Evolutionary conservation across 768 basidiomycete genomes (phyloP), one percentile per base, ranked within the genome.

Genomic region (Pisolithus sp.): DNA sequence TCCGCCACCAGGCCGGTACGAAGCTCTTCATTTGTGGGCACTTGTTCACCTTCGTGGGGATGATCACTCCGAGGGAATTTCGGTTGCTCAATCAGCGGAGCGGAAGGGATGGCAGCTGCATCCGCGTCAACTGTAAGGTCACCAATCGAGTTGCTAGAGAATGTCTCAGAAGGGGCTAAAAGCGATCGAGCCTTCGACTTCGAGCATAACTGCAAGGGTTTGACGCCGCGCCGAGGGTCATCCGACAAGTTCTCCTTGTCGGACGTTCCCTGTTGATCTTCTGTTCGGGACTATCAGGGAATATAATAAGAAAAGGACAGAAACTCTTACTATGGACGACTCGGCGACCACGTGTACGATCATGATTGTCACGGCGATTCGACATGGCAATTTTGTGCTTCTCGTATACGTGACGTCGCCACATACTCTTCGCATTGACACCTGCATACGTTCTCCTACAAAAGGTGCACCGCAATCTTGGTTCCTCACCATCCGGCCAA

Each of bases 361-460:
- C 85, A 46, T 72, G 72, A 46, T 76, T 81, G 56, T 89, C 89
- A 49, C 89, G 81, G 30, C 89, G 77, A 60, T 92, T 92, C 36
- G 87, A 77, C 89, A 92, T 91, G 37, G 89, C 86, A 61, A 92
- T 87, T 68, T 89, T 90, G 66, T 92, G 89, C 62, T 91, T 90
- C 69, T 92, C 89, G 56, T 85, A 89, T 28, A 92, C 89, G 65
- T 92, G 89, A 44, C 89, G 76, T 53, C 89, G 73, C 89, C 89
- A 92, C 89, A 92, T 92, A 62, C 88, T 90, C 69, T 91, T 90
- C 6, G 89, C 89, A 63, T 92, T 92, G 30, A 89, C 86, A 10
- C 89, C 89, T 4, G 88, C 85, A 59, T 92, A 92, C 5, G 83
- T 85, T 57, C 89, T 77, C 57, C 89, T 73, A 59, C 89, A 92